phyloP scores from a whole-genome alignment of 2,329 filamentous ascomycete genomes.

The Chaetothyriales sp. region DNA sequence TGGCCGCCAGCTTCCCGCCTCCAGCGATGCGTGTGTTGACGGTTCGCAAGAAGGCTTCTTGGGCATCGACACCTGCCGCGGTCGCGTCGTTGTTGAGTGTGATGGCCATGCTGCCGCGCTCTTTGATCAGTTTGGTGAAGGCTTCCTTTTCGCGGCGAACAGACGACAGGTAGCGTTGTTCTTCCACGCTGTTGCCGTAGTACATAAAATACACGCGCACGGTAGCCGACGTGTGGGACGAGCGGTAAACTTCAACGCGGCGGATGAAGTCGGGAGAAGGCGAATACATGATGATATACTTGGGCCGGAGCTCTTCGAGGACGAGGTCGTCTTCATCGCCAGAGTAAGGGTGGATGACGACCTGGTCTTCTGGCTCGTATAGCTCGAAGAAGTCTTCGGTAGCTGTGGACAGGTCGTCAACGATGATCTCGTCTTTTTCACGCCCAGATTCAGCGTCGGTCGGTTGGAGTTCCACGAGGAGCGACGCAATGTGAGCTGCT shows the following conservation, averaged over 20 bases:
- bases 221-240: slow-evolving; percentile 54
- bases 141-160: slow-evolving; percentile 93
- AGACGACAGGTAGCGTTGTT: slow-evolving; percentile 78
- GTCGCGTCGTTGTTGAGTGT: slow-evolving; percentile 61
- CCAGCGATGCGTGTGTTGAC: slow-evolving; percentile 95
- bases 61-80: slow-evolving; percentile 49
- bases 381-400: slow-evolving; percentile 77
- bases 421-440: slow-evolving; percentile 61
- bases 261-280: slow-evolving; percentile 90
- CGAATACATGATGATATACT: slow-evolving; percentile 98
- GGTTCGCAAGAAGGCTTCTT: slow-evolving; percentile 84
- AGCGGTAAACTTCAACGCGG: slow-evolving; percentile 87
- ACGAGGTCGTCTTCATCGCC: slow-evolving; percentile 92
- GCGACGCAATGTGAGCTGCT: slow-evolving; percentile 63
- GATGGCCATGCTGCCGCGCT: slow-evolving; percentile 83
- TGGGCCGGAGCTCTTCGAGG: slow-evolving; percentile 84
- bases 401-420: slow-evolving; percentile 64
- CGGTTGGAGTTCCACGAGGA: slow-evolving; percentile 73
- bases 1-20: slow-evolving; percentile 70
- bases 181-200: slow-evolving; percentile 87
- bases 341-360: slow-evolving; percentile 85
- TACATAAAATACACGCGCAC: slow-evolving; percentile 95
- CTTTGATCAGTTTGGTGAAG: slow-evolving; percentile 87
- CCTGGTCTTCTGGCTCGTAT: slow-evolving; percentile 77
- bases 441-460: slow-evolving; percentile 56